Base-by-base conservation (phyloP, 2,329 filamentous ascomycete genomes). In the Exophiala xenobiotica region DNA sequence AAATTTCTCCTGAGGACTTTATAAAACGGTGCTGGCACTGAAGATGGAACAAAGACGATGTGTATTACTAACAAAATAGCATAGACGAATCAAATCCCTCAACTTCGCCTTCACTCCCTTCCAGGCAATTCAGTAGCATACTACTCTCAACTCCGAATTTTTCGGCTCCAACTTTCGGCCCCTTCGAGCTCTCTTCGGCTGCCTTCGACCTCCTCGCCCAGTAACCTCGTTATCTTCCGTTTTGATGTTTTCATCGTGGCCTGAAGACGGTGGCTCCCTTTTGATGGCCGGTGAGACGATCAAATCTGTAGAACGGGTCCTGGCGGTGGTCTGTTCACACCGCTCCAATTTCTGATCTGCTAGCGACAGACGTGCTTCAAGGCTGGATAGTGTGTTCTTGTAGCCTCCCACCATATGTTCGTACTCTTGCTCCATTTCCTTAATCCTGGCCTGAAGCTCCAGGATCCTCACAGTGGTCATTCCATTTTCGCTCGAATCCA, bases 401-500 rank as follows among this genome's bases (percentile, higher is more conserved):
- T 46, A 46, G 29, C 9, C 5, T 46, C 12, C 44, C 44, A 46
- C 44, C 44, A 19, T 20, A 23, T 35, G 5, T 23, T 39, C 44
- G 26, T 46, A 20, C 6, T 46, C 26, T 38, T 26, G 9, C 18
- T 46, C 26, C 44, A 46, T 46, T 23, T 46, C 44, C 29, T 39
- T 39, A 18, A 23, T 46, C 44, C 29, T 37, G 33, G 29, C 44
- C 22, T 39, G 44, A 39, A 46, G 44, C 29, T 46, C 44, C 44
- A 46, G 22, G 6, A 38, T 16, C 20, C 20, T 38, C 44, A 23
- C 44, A 9, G 44, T 46, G 27, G n/a, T 39, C 29, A 46, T 46
- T 46, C n/a, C 44, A 22, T 46, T 46, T 26, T 46, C 27, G 33
- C 20, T 38, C 19, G 44, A 46, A 38, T 39, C 44, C 44, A 46